Base-by-base conservation (phyloP, 2,329 filamentous ascomycete genomes). In the Allantophomopsis cytisporea region DNA sequence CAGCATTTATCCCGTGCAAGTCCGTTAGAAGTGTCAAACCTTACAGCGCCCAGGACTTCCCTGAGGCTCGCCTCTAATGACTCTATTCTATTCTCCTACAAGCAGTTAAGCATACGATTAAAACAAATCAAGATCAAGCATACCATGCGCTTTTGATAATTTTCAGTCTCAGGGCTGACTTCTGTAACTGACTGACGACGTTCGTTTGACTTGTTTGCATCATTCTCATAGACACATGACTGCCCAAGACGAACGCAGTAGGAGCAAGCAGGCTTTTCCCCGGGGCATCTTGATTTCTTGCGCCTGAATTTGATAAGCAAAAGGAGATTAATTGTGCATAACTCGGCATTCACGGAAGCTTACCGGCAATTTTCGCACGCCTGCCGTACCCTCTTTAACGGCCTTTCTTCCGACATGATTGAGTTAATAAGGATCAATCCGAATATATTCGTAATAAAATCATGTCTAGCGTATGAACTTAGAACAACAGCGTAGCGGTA, bases 271-370 rank as follows among this genome's bases (percentile, higher is more conserved):
- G 67, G 67, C 41, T 64, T 60, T 46, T 70, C 66, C 7, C 67
- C 67, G 1, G 65, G 64, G 43, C 67, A 71, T 52, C 61, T 61
- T 21, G 64, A 62, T 49, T 71, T 71, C 50, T 70, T 71, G 33
- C 66, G 60, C 41, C 66, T 69, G 40, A 13, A 34, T 12, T 8
- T 6, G 23, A 28, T 28, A 28, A 28, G 23, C 8, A 28, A 5
- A 28, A 28, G 7, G 23, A 10, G 23, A 28, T 6, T 28, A 10
- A 28, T 28, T 6, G 11, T 28, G 23, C 23, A 28, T 28, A 28
- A 28, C 11, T 28, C 23, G 23, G 23, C 4, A 8, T 5, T 28
- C 23, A 28, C 23, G 23, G 14, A 34, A 13, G 32, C 32, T 34
- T 34, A 34, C 32, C 32, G 32, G 32, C 32, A 34, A 34, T 34